These are phyloP conservation scores for Tolypocladium inflatum DNA, from an alignment of 2,329 filamentous ascomycete species.

Conservation along the genomic window DNA sequence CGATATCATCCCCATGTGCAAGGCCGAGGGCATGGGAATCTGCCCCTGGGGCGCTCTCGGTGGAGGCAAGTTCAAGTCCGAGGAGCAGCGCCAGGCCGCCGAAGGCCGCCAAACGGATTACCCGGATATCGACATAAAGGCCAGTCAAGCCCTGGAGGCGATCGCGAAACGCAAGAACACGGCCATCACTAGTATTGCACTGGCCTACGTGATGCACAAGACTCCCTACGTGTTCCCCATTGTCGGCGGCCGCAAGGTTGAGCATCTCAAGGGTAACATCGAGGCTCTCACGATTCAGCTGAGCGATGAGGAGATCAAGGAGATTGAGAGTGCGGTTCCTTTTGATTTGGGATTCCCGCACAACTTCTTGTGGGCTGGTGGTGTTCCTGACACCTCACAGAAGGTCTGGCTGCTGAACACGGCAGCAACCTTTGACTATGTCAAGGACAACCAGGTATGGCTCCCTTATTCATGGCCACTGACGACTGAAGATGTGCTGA, in stretches of 20 bases:
- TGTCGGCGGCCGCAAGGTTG: constrained; percentile 58
- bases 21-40: constrained; percentile 38
- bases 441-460: constrained; percentile 27
- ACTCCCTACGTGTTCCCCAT: constrained; percentile 65
- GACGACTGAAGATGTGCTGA: background rate
- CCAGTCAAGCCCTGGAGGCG: constrained; percentile 36
- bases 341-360: constrained; percentile 62
- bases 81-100: constrained; percentile 20
- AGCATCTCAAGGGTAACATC: constrained; percentile 62
- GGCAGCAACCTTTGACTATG: constrained; percentile 42
- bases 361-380: constrained; percentile 42
- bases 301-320: constrained; percentile 50
- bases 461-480: background rate
- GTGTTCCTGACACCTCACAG: constrained; percentile 24
- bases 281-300: constrained; percentile 54
- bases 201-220: constrained; percentile 68
- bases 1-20: constrained; percentile 35
- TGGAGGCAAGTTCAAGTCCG: constrained; percentile 35
- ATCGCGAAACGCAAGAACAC: constrained; percentile 37
- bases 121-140: constrained; percentile 41
- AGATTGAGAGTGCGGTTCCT: constrained; percentile 51
- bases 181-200: constrained; percentile 40
- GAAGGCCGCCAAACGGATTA: constrained; percentile 30
- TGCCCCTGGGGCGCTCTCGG: constrained; percentile 50
- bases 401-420: constrained; percentile 35